Percentiles rank a stretch among this genome's conserved stretches.
Conservation (phyloP, 2,329 filamentous ascomycete genomes). For the Ceratocystis smalleyi region DNA sequence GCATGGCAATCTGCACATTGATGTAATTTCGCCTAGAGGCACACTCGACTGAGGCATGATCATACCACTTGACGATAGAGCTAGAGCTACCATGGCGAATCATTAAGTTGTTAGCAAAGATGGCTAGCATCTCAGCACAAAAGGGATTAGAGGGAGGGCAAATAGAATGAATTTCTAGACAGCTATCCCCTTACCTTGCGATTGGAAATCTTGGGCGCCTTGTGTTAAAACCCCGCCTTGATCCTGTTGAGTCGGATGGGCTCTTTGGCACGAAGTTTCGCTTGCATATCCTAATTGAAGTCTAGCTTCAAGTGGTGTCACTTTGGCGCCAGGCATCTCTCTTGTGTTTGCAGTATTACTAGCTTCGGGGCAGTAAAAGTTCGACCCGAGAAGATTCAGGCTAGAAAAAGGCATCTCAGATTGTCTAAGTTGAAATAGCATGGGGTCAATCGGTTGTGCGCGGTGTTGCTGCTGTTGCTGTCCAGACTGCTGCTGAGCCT, state of each 20-base stretch:
- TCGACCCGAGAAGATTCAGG: background rate
- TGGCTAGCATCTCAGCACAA: background rate
- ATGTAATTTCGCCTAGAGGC: background rate
- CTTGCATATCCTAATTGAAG: background rate
- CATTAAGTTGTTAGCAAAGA: background rate
- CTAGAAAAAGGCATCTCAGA: background rate
- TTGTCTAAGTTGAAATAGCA: background rate
- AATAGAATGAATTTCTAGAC: background rate
- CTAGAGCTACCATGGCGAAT: background rate
- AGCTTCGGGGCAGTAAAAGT: background rate
- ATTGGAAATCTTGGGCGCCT: background rate
- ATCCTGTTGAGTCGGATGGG: background rate
- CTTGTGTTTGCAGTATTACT: background rate
- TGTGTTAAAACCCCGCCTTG: background rate
- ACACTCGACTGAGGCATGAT: background rate
- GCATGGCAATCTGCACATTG: background rate
- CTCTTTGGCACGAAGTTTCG: background rate
- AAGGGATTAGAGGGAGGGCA: background rate
- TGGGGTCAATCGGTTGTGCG: background rate
- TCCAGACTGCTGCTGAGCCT: background rate
- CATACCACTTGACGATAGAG: background rate
- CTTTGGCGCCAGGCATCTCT: background rate
- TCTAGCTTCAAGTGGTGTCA: background rate
- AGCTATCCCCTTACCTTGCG: background rate
- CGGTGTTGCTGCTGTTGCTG: background rate